Evolutionary conservation across 768 basidiomycete genomes (phyloP).

Genomic region (Mycena maculata): DNA sequence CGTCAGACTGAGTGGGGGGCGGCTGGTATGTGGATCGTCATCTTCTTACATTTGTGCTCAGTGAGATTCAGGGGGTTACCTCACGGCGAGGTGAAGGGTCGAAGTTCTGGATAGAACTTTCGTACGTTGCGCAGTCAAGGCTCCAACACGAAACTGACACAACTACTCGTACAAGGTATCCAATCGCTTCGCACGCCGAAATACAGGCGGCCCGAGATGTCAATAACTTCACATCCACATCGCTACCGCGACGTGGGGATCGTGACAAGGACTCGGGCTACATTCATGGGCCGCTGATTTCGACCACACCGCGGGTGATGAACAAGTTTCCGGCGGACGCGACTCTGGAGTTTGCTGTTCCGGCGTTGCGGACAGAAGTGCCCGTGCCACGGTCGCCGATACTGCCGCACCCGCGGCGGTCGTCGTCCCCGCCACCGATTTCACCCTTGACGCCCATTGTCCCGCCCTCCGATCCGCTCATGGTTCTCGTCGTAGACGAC

Average conservation of each 20-base stretch:
- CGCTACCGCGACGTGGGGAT: not conserved
- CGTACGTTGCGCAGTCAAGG: constrained; percentile 5
- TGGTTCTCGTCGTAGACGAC: constrained; percentile 48
- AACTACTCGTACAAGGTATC: constrained; percentile 12
- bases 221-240: constrained; percentile 22
- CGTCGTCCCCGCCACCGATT: constrained; percentile 13
- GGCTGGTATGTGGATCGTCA: constrained; percentile 41
- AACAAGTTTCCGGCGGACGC: not conserved
- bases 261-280: constrained; percentile 9
- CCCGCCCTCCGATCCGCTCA: constrained; percentile 32
- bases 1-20: constrained; percentile 53
- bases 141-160: not conserved
- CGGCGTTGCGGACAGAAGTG: not conserved
- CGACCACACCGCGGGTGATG: not conserved
- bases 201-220: constrained; percentile 23
- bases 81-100: constrained; percentile 51
- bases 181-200: constrained; percentile 24
- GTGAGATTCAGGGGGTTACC: constrained; percentile 32
- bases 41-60: not conserved
- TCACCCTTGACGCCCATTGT: constrained; percentile 14
- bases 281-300: not conserved
- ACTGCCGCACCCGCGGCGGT: not conserved
- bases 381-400: not conserved
- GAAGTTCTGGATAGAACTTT: constrained; percentile 55
- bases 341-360: not conserved